phyloP scores from a whole-genome alignment of 2,329 filamentous ascomycete genomes.

The Trichoderma sp. region DNA sequence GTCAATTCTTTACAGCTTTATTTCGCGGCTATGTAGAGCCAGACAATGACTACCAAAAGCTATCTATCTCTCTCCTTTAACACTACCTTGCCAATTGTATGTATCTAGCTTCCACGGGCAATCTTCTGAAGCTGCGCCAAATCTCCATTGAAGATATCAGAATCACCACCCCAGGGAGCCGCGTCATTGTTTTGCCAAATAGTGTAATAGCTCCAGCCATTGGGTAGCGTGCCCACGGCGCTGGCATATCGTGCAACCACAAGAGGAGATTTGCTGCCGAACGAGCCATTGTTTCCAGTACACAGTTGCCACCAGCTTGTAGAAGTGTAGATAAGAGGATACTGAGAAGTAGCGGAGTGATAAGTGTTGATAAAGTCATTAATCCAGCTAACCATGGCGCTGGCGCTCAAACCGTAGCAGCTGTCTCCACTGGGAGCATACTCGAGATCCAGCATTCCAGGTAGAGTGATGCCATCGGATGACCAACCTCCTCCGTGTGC shows the following conservation, averaged over 20 bases:
- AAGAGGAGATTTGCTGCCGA: constrained; percentile 48
- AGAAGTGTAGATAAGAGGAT: constrained; percentile 55
- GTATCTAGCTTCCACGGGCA: constrained; percentile 22
- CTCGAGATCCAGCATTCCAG: constrained; percentile 60
- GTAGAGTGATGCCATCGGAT: constrained; percentile 54
- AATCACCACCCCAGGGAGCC: constrained; percentile 27
- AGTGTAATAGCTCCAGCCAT: constrained; percentile 53
- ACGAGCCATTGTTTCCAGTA: constrained; percentile 51
- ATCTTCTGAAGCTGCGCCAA: constrained; percentile 27
- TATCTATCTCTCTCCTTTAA: background rate
- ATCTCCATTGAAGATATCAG: constrained; percentile 29
- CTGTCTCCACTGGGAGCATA: constrained; percentile 39
- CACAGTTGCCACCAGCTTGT: constrained; percentile 56
- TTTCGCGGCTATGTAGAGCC: background rate
- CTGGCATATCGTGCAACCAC: constrained; percentile 49
- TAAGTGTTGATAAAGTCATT: constrained; percentile 54
- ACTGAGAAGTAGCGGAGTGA: constrained; percentile 45
- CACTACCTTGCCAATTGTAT: background rate
- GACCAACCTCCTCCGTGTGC: constrained; percentile 56
- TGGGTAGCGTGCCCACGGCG: constrained; percentile 47
- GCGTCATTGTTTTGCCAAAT: constrained; percentile 44
- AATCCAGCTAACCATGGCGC: constrained; percentile 55
- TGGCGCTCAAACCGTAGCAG: constrained; percentile 49
- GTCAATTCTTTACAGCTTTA: background rate
- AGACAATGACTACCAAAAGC: background rate